phyloP scores from a whole-genome alignment of 2,329 filamentous ascomycete genomes.

The Pezizomycotina sp. region DNA sequence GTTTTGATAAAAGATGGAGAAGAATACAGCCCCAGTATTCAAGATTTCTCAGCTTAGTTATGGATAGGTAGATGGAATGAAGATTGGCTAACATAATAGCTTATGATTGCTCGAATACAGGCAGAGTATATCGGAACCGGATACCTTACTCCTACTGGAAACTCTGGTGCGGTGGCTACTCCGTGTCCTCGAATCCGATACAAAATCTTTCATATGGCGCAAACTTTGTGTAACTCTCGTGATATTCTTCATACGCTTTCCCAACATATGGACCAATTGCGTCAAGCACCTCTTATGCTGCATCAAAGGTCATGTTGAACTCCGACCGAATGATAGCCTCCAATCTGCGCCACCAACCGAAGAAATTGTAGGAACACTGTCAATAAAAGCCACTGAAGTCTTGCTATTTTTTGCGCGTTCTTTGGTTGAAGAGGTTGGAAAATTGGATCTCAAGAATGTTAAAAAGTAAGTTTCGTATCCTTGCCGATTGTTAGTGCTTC shows the following conservation, averaged over 20 bases:
- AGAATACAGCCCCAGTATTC: no score
- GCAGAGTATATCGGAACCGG: slow-evolving; percentile 37
- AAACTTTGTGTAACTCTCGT: slow-evolving; percentile 66
- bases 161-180: slow-evolving; percentile 49
- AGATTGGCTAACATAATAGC: no score
- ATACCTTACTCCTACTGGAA: slow-evolving; percentile 43
- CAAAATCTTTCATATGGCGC: slow-evolving; percentile 45
- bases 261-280: slow-evolving; percentile 48
- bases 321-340: slow-evolving; percentile 36
- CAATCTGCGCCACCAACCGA: slow-evolving; percentile 32
- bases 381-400: slow-evolving; percentile 38
- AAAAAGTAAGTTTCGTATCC: slow-evolving; percentile 35
- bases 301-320: slow-evolving; percentile 33
- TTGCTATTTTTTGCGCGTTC: slow-evolving; percentile 48
- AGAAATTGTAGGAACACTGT: slow-evolving; percentile 34
- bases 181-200: slow-evolving; percentile 36
- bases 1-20: no score
- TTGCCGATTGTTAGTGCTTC: slow-evolving; percentile 5
- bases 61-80: no score
- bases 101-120: slow-evolving; percentile 18
- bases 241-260: slow-evolving; percentile 57
- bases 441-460: slow-evolving; percentile 45
- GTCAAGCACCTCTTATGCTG: slow-evolving; percentile 47
- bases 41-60: no score
- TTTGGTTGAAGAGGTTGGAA: slow-evolving; percentile 50